Percentiles rank a stretch among this genome's conserved stretches.
Conservation (phyloP, 805 yeast genomes). For the Wickerhamomyces strasburgensis region DNA sequence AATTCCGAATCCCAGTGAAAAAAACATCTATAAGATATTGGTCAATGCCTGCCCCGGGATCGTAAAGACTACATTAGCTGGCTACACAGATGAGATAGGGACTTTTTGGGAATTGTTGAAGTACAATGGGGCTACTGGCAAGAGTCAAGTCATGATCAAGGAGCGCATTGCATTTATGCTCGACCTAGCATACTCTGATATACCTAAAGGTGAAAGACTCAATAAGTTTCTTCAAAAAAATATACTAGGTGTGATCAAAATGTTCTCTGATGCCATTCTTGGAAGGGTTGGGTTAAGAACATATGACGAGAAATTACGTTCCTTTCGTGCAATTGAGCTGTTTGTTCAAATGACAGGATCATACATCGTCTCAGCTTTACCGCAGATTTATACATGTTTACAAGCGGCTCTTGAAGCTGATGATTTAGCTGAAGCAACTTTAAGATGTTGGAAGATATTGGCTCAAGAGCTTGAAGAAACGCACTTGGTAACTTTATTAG, state of each 20-base stretch:
- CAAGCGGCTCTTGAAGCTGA: slow-evolving; percentile 70
- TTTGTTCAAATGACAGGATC: slow-evolving; percentile 50
- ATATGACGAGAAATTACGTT: slow-evolving; percentile 61
- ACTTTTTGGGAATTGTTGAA: slow-evolving; percentile 41
- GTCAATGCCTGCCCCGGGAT: slow-evolving; percentile 48
- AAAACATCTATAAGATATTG: slow-evolving; percentile 47
- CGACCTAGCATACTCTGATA: slow-evolving; percentile 18
- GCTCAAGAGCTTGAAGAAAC: slow-evolving; percentile 50
- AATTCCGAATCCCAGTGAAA: slow-evolving; percentile 42
- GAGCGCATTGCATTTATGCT: slow-evolving; percentile 41
- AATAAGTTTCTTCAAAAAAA: slow-evolving; percentile 46
- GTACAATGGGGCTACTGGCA: slow-evolving; percentile 35
- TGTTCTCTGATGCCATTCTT: slow-evolving; percentile 74
- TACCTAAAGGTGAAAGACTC: slow-evolving; percentile 24
- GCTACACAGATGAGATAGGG: slow-evolving; percentile 20
- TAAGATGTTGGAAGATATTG: slow-evolving; percentile 65
- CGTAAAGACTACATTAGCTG: slow-evolving; percentile 24
- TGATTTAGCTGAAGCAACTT: slow-evolving; percentile 54
- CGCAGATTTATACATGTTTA: slow-evolving; percentile 81
- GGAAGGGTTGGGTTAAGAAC: slow-evolving; percentile 70
- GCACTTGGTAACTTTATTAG: slow-evolving; percentile 62
- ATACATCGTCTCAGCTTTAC: slow-evolving; percentile 61
- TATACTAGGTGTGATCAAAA: slow-evolving; percentile 70
- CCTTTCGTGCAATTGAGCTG: slow-evolving; percentile 69
- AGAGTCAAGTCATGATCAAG: slow-evolving; percentile 14